Conservation (phyloP, 768 basidiomycete species). For the Hygrocybe punicea region DNA sequence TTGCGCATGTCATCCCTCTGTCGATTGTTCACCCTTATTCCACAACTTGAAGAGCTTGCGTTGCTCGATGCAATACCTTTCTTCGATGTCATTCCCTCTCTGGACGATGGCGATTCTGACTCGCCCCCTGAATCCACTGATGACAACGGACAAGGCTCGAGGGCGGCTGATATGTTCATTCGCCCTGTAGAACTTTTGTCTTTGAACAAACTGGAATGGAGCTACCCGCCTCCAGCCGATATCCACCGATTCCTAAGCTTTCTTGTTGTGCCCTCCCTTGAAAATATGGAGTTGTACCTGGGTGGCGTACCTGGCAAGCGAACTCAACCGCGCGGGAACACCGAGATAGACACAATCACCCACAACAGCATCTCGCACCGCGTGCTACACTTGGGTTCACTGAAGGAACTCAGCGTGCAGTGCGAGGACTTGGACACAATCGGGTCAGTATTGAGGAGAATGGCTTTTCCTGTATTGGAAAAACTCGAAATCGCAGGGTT, state of each 20-base stretch:
- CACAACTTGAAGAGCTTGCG: conserved; percentile 42
- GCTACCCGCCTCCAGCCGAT: conserved; percentile 41
- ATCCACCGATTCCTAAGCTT: conserved; percentile 44
- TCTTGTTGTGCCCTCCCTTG: conserved; percentile 38
- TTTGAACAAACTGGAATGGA: conserved; percentile 48
- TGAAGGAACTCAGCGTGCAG: conserved; percentile 45
- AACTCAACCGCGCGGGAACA: conserved; percentile 12
- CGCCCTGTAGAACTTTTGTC: conserved; percentile 9
- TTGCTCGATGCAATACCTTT: conserved; percentile 38
- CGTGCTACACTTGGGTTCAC: conserved; percentile 29
- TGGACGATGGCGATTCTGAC: not conserved
- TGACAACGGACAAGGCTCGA: too few species aligned
- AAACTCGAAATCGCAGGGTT: conserved; percentile 44
- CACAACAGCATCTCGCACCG: conserved; percentile 23
- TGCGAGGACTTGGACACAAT: conserved; percentile 41
- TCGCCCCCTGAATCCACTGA: too few species aligned
- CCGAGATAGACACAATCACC: conserved; percentile 10
- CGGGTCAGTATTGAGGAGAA: conserved; percentile 39
- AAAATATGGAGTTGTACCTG: conserved; percentile 45
- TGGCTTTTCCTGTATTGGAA: conserved; percentile 44
- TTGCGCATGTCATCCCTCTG: conserved; percentile 42
- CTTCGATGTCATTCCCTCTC: conserved; percentile 23
- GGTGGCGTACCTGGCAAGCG: conserved; percentile 24
- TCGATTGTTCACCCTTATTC: conserved; percentile 36
- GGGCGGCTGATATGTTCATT: too few species aligned